Percentiles rank a stretch among this genome's conserved stretches.
These are phyloP conservation scores for Talaromyces amestolkiae DNA, from an alignment of 2,329 filamentous ascomycete genomes.

Conservation along the genomic window DNA sequence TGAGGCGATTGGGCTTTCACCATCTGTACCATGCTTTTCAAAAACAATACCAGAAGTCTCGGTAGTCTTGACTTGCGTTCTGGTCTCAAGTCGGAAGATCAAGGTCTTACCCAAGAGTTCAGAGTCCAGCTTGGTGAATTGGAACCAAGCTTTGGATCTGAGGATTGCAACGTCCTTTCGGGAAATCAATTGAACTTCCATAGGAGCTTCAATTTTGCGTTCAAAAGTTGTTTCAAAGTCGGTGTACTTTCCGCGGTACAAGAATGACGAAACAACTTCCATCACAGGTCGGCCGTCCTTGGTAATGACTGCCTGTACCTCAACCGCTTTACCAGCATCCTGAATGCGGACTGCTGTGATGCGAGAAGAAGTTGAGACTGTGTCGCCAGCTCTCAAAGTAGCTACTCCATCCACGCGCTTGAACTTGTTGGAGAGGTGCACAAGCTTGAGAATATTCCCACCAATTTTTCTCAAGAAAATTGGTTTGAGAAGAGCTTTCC, in stretches of 20 bases:
- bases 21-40: conserved; percentile 65
- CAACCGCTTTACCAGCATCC: conserved; percentile 97
- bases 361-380: conserved; percentile 86
- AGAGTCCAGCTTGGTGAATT: conserved; percentile 91
- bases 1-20: conserved; percentile 80
- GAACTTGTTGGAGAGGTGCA: conserved; percentile 96
- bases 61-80: conserved; percentile 84
- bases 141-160: conserved; percentile 91
- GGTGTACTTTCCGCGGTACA: conserved; percentile 87
- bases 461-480: conserved; percentile 90
- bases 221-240: conserved; percentile 99
- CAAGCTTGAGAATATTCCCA: conserved; percentile 90
- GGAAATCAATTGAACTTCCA: conserved; percentile 83
- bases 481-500: conserved; percentile 98
- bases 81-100: conserved; percentile 89
- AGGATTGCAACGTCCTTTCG: conserved; percentile 90
- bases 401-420: conserved; percentile 94
- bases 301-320: conserved; percentile 92
- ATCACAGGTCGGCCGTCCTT: conserved; percentile 82
- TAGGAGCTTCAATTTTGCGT: conserved; percentile 90
- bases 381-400: conserved; percentile 90
- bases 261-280: conserved; percentile 97
- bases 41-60: conserved; percentile 84
- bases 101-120: conserved; percentile 89
- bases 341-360: conserved; percentile 97